Evolutionary conservation across 164 flowering plant genomes (phyloP).

Genomic region (Aristolochia fimbriata): DNA sequence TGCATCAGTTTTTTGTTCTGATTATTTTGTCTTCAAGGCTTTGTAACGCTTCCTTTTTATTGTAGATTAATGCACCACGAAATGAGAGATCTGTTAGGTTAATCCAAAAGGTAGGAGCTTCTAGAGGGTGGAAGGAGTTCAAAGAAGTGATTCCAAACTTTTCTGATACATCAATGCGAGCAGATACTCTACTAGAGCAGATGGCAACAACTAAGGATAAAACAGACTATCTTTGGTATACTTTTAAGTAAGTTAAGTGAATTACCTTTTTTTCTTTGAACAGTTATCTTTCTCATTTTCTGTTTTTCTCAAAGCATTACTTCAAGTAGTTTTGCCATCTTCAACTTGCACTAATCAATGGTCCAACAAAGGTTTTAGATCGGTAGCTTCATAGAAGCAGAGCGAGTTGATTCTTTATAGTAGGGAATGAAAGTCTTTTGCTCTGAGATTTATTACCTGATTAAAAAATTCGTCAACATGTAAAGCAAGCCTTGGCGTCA

Average conservation of each 20-base stretch:
- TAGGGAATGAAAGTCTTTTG: too few relatives aligned
- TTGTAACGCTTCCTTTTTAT: not conserved
- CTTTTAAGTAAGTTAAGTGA: slow-evolving; percentile 40
- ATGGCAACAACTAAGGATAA: slow-evolving; percentile 37
- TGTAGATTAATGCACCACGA: slow-evolving; percentile 37
- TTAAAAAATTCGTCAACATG: too few relatives aligned
- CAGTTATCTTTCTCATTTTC: not conserved
- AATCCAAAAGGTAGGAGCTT: slow-evolving; percentile 9
- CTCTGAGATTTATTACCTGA: too few relatives aligned
- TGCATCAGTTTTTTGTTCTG: not conserved
- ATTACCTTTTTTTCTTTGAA: not conserved
- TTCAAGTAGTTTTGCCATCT: too few relatives aligned
- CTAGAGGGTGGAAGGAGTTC: slow-evolving; percentile 25
- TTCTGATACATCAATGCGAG: slow-evolving; percentile 14
- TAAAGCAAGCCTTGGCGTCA: too few relatives aligned
- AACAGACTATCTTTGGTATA: slow-evolving; percentile 72
- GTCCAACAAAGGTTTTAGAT: too few relatives aligned
- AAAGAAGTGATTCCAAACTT: slow-evolving; percentile 28
- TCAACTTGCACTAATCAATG: too few relatives aligned
- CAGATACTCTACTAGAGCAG: slow-evolving; percentile 32
- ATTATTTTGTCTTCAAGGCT: not conserved
- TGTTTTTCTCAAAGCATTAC: too few relatives aligned
- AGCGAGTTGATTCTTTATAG: too few relatives aligned
- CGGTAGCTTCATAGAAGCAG: too few relatives aligned
- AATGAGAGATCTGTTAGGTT: slow-evolving; percentile 22